Evolutionary conservation across 2,329 filamentous ascomycete species (phyloP), one percentile per base, ranked within the genome.

Genomic region (Pyrenophora tritici-repentis): DNA sequence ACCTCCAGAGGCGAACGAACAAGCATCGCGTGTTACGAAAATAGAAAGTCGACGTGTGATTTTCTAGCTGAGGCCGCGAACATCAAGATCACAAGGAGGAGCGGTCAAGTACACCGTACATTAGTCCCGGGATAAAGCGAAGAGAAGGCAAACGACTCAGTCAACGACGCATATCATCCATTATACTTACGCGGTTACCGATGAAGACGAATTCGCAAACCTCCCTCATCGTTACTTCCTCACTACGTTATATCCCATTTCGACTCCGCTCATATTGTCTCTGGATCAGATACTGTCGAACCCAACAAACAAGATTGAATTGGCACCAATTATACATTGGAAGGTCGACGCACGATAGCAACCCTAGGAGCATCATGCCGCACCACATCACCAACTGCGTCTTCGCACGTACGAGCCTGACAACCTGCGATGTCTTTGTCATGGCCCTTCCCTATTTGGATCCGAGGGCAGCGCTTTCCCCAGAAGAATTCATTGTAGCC

Each of bases 351-450:
- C 4, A 17, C 18, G 16, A 20, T 22, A 34, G 34, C 22, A 29
- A 13, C 8, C 10, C 34, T 6, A 14, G 16, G 12, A 10, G n/a
- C 36, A 26, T 6, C 6, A 72, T 72, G 67, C 65, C 64, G 16
- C 67, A 70, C 44, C 55, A 58, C 22, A 65, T 66, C 6, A 61
- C 61, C 16, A 63, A 58, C 31, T 56, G 60, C 44, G 62, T 61
- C 14, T 70, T 71, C 22, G 61, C 62, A 16, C 68, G 68, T 42
- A 71, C 67, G n/a, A 63, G 63, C 36, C 53, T 71, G 9, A 66
- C 63, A 3, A 71, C 68, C 6, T 71, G 68, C 53, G 68, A 71
- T 54, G 63, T 70, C 34, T 71, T 71, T 49, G 39, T 72, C 41
- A 59, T 70, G 33, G 68, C 66, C 22, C 58, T 70, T 31, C 53